These are phyloP conservation scores for Calonectria crousiana DNA, from an alignment of 2,329 filamentous ascomycete species.

Conservation along the genomic window DNA sequence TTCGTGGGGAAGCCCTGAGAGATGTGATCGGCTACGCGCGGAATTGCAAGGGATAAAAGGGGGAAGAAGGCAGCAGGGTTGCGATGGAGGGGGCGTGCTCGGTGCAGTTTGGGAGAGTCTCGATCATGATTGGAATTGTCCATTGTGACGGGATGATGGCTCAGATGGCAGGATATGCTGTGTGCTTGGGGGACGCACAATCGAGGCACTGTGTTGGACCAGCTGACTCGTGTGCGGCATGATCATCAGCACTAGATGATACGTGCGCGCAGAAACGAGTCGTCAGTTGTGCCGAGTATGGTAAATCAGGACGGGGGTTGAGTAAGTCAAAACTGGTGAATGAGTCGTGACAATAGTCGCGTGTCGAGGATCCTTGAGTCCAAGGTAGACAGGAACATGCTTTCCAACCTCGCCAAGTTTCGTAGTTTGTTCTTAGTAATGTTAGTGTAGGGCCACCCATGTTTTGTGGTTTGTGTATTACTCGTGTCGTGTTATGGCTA, in stretches of 20 bases:
- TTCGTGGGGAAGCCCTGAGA: background rate
- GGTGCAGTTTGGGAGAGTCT: too few species aligned
- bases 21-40: background rate
- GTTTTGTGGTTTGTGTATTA: background rate
- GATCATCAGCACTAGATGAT: background rate
- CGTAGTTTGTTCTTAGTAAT: background rate
- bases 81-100: background rate
- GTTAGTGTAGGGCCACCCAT: background rate
- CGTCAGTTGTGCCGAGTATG: background rate
- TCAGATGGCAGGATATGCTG: background rate
- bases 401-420: background rate
- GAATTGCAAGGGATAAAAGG: background rate
- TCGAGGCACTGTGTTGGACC: background rate
- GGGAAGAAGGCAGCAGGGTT: background rate
- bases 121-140: background rate
- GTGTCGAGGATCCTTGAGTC: background rate
- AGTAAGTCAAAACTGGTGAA: background rate
- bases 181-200: background rate
- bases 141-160: background rate
- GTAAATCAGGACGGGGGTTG: background rate
- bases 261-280: background rate
- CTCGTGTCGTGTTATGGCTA: background rate
- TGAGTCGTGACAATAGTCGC: background rate
- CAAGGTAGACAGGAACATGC: background rate
- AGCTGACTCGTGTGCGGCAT: background rate